Conservation (phyloP, 1,139 yeast species). For the Pichia sp. region DNA sequence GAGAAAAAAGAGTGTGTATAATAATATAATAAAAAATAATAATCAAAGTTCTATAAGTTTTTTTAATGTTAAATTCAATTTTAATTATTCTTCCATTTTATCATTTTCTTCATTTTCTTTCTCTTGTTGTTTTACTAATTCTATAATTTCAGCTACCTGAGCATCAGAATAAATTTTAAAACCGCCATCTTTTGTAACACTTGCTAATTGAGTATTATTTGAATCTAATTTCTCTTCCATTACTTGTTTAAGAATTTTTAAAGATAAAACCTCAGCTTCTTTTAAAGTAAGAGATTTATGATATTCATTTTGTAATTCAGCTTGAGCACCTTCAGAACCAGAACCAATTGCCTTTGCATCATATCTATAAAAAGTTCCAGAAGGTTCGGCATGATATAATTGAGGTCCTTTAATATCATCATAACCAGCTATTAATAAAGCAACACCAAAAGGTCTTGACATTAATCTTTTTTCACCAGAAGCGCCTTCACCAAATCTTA, state of each 20-base stretch:
- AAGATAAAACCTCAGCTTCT: constrained; percentile 86
- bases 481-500: constrained; percentile 97
- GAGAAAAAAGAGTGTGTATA: neutral
- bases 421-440: constrained; percentile 88
- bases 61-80: too few relatives aligned
- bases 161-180: constrained; percentile 82
- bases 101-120: constrained; percentile 38
- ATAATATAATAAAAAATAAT: neutral
- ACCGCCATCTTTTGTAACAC: constrained; percentile 82
- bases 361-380: constrained; percentile 95
- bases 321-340: constrained; percentile 98
- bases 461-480: constrained; percentile 93
- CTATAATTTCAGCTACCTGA: constrained; percentile 76
- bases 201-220: constrained; percentile 90
- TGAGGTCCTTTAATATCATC: constrained; percentile 94
- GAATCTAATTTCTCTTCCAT: constrained; percentile 99
- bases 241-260: constrained; percentile 91
- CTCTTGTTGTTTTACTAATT: constrained; percentile 65
- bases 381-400: constrained; percentile 97
- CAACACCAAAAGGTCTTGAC: constrained; percentile 99
- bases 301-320: constrained; percentile 94
- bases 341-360: constrained; percentile 99
- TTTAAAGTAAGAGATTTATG: constrained; percentile 88
- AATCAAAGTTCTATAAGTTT: neutral
- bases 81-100: constrained; percentile 12